Percentiles rank a stretch among this genome's conserved stretches.
Conservation (phyloP, 208 protist species). For the Tritrichomonas foetus region DNA sequence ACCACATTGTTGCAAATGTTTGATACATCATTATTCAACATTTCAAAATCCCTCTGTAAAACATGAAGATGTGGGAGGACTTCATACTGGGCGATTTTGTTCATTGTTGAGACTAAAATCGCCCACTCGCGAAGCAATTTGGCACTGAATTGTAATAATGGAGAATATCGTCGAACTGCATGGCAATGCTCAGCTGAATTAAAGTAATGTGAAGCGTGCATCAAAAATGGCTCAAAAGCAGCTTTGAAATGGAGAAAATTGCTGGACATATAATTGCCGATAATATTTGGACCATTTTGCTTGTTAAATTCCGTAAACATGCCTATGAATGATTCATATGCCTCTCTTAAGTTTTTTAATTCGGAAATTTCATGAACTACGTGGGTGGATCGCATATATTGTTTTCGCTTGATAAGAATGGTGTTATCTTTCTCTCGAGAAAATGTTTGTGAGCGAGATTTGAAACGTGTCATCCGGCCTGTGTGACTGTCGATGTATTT, state of each 20-base stretch:
- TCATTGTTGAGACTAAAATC: background rate
- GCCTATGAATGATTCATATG: background rate
- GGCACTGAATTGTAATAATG: background rate
- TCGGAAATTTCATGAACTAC: background rate
- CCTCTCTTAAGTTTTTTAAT: background rate
- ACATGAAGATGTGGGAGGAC: background rate
- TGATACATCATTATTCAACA: background rate
- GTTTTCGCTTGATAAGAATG: no score
- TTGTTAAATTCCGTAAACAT: background rate
- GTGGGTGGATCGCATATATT: no score
- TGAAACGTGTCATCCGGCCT: background rate
- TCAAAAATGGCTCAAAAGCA: background rate
- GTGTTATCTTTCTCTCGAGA: background rate
- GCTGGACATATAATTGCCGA: background rate
- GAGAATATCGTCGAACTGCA: background rate
- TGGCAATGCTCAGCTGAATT: background rate
- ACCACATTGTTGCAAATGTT: background rate
- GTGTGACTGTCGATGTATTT: background rate
- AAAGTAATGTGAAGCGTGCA: background rate
- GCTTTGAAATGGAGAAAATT: background rate
- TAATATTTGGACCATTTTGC: background rate
- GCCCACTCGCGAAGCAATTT: background rate
- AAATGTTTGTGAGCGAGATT: background rate
- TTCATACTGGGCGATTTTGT: background rate
- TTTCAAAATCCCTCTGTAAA: background rate